Base-by-base conservation (phyloP, 371 early-diverging fungal genomes). In the Paramicrosporidium saccamoebae region DNA sequence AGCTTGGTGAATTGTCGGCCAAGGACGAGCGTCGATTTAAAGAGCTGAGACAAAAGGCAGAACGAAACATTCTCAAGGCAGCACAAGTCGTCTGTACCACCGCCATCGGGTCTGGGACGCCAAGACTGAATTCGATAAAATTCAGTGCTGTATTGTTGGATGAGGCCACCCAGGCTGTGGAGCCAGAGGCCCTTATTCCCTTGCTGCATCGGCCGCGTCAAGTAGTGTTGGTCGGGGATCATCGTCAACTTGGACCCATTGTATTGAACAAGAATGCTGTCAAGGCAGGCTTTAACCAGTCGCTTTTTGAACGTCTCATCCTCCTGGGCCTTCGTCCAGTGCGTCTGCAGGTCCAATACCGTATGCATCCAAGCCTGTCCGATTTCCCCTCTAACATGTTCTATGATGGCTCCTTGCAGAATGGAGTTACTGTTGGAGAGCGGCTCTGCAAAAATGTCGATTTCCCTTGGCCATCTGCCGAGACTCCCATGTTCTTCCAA, bases 351-450 rank as follows among this genome's bases (percentile, higher is more conserved):
- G 78, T 86, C 0, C 98, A 95, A 44, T 96, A 96, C 36, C 84
- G 97, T 39, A 92, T 92, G 95, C 86, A 92, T 39, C 86, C 92
- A 10, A 74, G 81, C 32, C 46, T 96, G 7, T 81, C 81, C 3
- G 86, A 78, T 39, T 96, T 90, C 38, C 88, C 95, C 1, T 74
- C 75, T 35, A 90, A 94, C 43, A 79, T 81, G 72, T 94, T 97
- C 33, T 97, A 97, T 39, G 90, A 90, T 39, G 90, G 92, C 5
- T 73, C 79, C 5, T 53, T 94, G 10, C 77, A 78, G 38, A 84
- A 88, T 32, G 90, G 88, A 28, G 75, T 90, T 22, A 82, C 82
- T 0, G 63, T 66, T 0, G 59, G 56, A 20, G 82, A 90, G 35
- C 69, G 92, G 29, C 42, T 72, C n/a, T 54, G 81, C 13, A 57